These are phyloP conservation scores for Neurospora cerealis DNA, from an alignment of 495 filamentous ascomycete genomes.

Conservation along the genomic window DNA sequence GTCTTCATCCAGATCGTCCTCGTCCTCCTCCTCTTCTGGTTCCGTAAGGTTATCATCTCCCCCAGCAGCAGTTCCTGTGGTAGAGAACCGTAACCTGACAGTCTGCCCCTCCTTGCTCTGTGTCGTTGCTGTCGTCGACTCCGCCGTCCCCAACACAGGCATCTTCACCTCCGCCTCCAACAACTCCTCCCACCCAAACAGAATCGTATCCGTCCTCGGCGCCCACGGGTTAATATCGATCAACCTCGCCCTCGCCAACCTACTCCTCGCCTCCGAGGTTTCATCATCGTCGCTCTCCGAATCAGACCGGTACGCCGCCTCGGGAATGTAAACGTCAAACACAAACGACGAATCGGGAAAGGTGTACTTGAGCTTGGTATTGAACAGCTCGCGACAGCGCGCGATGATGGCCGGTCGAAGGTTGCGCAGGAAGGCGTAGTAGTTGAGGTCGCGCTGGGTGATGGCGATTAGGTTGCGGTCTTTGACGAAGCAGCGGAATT, in stretches of 20 bases:
- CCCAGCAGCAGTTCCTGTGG: background rate
- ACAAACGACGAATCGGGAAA: constrained; percentile 79
- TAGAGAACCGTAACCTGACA: background rate
- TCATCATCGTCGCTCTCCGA: constrained; percentile 47
- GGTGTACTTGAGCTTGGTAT: constrained; percentile 50
- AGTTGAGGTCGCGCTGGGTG: constrained; percentile 80
- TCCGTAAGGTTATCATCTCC: background rate
- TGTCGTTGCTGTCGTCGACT: constrained; percentile 14
- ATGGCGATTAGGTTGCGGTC: constrained; percentile 67
- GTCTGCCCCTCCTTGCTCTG: constrained; percentile 15
- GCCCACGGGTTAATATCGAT: constrained; percentile 97
- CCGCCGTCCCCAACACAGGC: constrained; percentile 30
- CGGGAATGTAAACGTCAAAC: constrained; percentile 87
- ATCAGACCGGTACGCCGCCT: constrained; percentile 45
- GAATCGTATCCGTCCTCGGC: constrained; percentile 70
- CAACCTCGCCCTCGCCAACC: constrained; percentile 56
- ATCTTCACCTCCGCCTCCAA: constrained; percentile 54
- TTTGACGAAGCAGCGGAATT: constrained; percentile 92
- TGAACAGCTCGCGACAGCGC: constrained; percentile 61
- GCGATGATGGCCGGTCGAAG: constrained; percentile 53
- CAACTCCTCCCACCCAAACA: constrained; percentile 89
- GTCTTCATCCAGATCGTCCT: constrained; percentile 14
- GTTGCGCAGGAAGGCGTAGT: constrained; percentile 69
- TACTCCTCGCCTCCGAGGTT: background rate
- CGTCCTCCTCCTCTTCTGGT: constrained; percentile 8